Evolutionary conservation across 2,329 filamentous ascomycete genomes (phyloP), one percentile per base, ranked within the genome.

Genomic region (Phialophora expanda): DNA sequence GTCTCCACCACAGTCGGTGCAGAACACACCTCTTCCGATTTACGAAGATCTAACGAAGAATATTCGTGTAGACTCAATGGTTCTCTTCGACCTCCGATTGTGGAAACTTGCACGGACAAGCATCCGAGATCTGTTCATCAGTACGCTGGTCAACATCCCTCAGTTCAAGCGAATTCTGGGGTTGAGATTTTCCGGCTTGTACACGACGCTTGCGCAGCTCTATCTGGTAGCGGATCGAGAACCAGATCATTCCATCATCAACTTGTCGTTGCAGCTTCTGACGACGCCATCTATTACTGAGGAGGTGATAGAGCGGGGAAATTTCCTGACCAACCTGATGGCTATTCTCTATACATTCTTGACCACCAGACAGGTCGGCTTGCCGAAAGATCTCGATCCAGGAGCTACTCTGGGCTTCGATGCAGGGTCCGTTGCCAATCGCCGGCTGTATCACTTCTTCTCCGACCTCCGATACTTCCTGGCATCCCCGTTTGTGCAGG

Each of bases 161-260:
- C 87, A 96, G 75, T 99, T 99, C 85, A 99, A 99, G 80, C 89
- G 94, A 22, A 88, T 99, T 9, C 83, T 99, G 62, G 93, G 94
- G 1, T 82, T 99, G 51, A 88, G 95, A n/a, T 96, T 99, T 76
- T 92, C 96, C 61, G 94, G 93, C 0, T 84, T 99, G 2, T 99
- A 99, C 78, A 98, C 95, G 1, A 91, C 91, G 2, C 81, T 99
- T 56, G 93, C 95, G 4, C 94, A 99, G 76, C 83, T 99, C 3
- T 99, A 98, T 76, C 86, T 99, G 32, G 95, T 99, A 70, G 94
- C 94, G 14, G 95, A 99, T 75, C 86, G 95, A 69, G 95, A 99
- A 76, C 95, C 95, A 2, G 95, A 99, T 74, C 94, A 98, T 78
- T 98, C 94, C 11, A 98, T 99, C 75, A 97, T 99, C 82, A 97